Base-by-base conservation (phyloP, 2,329 filamentous ascomycete species). In the Coniella vitis region DNA sequence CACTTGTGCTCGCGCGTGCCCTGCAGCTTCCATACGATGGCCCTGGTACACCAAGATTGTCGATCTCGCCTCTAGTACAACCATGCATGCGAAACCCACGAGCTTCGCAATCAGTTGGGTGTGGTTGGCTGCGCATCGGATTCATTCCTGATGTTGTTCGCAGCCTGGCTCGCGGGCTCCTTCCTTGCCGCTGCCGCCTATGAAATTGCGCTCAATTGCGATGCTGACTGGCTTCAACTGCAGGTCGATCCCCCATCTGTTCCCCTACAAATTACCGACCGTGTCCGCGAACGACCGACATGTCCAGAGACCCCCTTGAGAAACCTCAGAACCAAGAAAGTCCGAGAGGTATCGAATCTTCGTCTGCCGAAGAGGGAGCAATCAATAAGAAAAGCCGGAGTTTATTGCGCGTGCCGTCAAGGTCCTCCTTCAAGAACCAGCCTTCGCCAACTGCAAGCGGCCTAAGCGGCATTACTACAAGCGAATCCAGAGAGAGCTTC, bases 381-480 rank as follows among this genome's bases (percentile, higher is more conserved):
- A 61, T 57, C 53, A 61, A 65, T 53, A 78, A 75, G 61, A 78
- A 75, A 61, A 71, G 70, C 50, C 72, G 73, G 44, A 67, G 71
- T 32, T 70, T 78, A 37, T 69, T 84, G 36, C 71, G 76, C 64
- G 75, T 82, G 36, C 78, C 79, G 14, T 82, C 79, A 38, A 73
- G 78, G 66, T 80, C 79, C 40, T 83, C 80, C 38, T 83, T 79
- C 31, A 76, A 74, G 62, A 71, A 76, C 60, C 76, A 83, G 62
- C 70, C 76, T 53, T 81, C 78, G 38, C 73, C 78, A 48, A 78
- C 78, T 48, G 71, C 76, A 38, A 80, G 79, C 37, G 79, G 75
- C 43, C 65, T 83, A 54, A 82, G 76, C 64, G 79, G 79, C 58
- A 74, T 71, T 40, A 81, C 79, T 45, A 74, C 73, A 48, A 75